Evolutionary conservation across 192 early-diverging fungal species (phyloP).

Genomic region (Dissophora globulifera): DNA sequence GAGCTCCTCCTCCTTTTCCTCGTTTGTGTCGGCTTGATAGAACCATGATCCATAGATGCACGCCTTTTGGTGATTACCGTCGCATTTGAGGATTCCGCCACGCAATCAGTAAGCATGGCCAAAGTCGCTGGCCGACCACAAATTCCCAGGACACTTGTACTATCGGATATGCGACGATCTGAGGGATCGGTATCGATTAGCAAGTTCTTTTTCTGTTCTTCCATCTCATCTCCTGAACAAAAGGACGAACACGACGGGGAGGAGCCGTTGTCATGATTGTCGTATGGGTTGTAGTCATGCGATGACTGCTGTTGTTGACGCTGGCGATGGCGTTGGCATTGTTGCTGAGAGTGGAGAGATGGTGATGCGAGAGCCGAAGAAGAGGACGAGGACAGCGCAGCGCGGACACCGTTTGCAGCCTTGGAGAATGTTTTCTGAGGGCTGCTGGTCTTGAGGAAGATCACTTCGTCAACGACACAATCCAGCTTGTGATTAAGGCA

Average conservation of each 20-base stretch:
- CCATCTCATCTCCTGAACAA: slow-evolving; percentile 14
- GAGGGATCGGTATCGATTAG: too few species aligned
- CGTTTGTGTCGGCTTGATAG: slow-evolving; percentile 3
- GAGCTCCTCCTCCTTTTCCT: neutral
- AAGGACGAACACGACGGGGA: slow-evolving; percentile 3
- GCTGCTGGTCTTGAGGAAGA: slow-evolving; percentile 27
- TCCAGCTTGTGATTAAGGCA: slow-evolving; percentile 29
- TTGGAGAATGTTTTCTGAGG: slow-evolving; percentile 14
- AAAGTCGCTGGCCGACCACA: too few species aligned
- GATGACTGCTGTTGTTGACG: neutral
- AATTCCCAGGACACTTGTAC: too few species aligned
- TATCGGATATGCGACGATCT: slow-evolving; percentile 18
- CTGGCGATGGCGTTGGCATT: neutral
- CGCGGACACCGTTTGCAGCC: neutral
- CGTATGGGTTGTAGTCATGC: neutral
- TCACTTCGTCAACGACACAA: slow-evolving; percentile 28
- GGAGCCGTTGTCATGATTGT: neutral
- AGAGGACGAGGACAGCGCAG: neutral
- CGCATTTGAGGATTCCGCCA: too few species aligned
- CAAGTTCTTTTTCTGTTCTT: neutral
- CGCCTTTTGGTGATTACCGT: slow-evolving; percentile 6
- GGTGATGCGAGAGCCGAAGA: too few species aligned
- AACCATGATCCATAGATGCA: slow-evolving; percentile 14
- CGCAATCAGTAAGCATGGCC: too few species aligned
- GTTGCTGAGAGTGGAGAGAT: too few species aligned